Percentiles rank a stretch among this genome's conserved stretches.
Conservation (phyloP, 2,329 filamentous ascomycete genomes). For the Penicillium thymicola region DNA sequence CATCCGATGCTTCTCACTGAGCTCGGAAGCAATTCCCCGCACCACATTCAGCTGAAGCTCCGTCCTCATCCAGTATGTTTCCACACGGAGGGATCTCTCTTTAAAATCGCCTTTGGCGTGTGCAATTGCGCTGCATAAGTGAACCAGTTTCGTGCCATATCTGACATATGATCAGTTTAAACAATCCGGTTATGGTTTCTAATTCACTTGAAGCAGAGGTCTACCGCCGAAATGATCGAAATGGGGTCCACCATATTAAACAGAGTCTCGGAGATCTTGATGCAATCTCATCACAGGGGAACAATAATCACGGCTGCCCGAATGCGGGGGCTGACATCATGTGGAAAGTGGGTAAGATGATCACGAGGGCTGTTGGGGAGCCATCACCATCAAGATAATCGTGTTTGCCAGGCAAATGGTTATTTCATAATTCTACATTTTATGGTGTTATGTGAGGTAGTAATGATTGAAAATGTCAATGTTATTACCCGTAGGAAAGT, state of each 20-base stretch:
- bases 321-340: background rate
- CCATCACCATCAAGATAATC: background rate
- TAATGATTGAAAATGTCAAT: background rate
- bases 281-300: too few relatives aligned
- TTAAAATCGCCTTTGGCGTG: background rate
- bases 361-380: background rate
- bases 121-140: background rate
- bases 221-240: background rate
- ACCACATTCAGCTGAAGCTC: background rate
- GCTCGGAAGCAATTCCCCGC: background rate
- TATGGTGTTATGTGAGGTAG: background rate
- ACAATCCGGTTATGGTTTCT: too few relatives aligned
- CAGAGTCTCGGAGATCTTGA: background rate
- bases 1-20: background rate
- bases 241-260: background rate
- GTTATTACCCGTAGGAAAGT: background rate
- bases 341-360: background rate
- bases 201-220: background rate
- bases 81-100: background rate
- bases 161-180: background rate
- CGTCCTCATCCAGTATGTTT: background rate
- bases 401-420: too few relatives aligned
- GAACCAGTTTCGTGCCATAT: background rate
- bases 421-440: background rate
- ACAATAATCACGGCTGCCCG: background rate